phyloP scores from a whole-genome alignment of 2,329 filamentous ascomycete genomes.

The Alternaria angustiovoidea region DNA sequence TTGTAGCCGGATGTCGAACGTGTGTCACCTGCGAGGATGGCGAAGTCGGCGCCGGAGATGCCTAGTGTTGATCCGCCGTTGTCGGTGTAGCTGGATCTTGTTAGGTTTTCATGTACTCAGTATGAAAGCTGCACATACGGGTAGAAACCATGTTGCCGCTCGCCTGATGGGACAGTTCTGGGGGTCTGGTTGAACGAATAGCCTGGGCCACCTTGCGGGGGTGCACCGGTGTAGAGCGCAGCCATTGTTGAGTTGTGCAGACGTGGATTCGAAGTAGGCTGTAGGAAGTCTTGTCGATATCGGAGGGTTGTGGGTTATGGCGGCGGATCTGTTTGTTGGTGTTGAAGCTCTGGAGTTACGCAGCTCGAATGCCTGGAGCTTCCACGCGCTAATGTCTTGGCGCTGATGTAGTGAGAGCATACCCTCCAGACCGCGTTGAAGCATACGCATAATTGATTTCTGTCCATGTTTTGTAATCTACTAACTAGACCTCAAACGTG shows the following conservation, averaged over 20 bases:
- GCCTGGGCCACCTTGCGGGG: slow-evolving; percentile 62
- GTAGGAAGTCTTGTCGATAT: slow-evolving; percentile 15
- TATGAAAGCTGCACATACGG: slow-evolving; percentile 67
- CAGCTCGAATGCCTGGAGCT: slow-evolving; percentile 31
- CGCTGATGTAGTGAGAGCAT: slow-evolving; percentile 14
- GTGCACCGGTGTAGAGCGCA: slow-evolving; percentile 60
- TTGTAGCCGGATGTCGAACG: slow-evolving; percentile 92
- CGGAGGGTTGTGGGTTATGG: slow-evolving; percentile 23
- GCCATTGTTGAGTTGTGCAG: slow-evolving; percentile 55
- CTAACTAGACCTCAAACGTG: background rate
- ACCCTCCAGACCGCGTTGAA: background rate
- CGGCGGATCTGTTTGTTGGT: slow-evolving; percentile 25
- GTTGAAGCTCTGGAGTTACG: slow-evolving; percentile 40
- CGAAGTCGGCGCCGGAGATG: slow-evolving; percentile 92
- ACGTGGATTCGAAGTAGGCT: background rate
- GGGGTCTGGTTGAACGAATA: slow-evolving; percentile 67
- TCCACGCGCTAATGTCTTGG: slow-evolving; percentile 18
- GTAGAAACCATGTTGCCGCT: slow-evolving; percentile 83
- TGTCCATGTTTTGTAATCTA: background rate
- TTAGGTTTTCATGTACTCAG: slow-evolving; percentile 25
- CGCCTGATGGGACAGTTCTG: slow-evolving; percentile 56
- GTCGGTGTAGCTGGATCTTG: slow-evolving; percentile 79
- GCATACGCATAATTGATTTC: background rate
- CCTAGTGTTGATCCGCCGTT: slow-evolving; percentile 97
- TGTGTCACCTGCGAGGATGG: slow-evolving; percentile 96